Conservation (phyloP, 1,284 basidiomycete genomes). For the Cutaneotrichosporon dermatis region DNA sequence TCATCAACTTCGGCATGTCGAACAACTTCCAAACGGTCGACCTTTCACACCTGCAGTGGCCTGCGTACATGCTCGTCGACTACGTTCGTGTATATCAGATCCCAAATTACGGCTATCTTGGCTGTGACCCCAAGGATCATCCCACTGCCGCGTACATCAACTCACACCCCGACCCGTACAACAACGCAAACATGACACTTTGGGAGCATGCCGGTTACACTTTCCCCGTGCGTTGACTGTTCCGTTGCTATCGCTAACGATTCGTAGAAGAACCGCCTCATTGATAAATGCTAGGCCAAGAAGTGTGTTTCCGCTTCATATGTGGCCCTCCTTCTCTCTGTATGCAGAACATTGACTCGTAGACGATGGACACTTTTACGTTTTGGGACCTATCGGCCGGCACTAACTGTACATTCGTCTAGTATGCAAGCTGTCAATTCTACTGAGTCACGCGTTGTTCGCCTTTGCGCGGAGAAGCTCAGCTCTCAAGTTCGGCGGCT, state of each 20-base stretch:
- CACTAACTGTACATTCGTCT: no score
- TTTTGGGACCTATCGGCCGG: no score
- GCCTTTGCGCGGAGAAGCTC: no score
- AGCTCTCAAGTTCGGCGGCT: not conserved
- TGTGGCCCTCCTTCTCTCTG: not conserved
- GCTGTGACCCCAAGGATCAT: conserved; percentile 73
- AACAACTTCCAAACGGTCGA: conserved; percentile 55
- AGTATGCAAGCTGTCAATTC: no score
- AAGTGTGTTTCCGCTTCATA: not conserved
- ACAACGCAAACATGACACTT: conserved; percentile 40
- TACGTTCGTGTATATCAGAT: conserved; percentile 77
- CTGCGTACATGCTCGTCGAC: conserved; percentile 66
- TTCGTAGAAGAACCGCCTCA: conserved; percentile 20
- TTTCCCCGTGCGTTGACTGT: conserved; percentile 32
- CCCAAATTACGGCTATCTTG: conserved; percentile 60
- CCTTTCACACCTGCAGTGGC: conserved; percentile 63
- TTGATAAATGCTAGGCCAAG: conserved; percentile 10
- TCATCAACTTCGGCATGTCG: conserved; percentile 65
- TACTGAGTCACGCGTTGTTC: no score
- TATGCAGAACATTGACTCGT: conserved; percentile 13
- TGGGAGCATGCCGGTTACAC: conserved; percentile 35
- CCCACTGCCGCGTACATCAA: conserved; percentile 59
- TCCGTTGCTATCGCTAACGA: not conserved
- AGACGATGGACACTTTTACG: not conserved
- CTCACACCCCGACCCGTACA: conserved; percentile 34